Conservation (phyloP, 164 flowering plant genomes). For the Aristolochia californica region DNA sequence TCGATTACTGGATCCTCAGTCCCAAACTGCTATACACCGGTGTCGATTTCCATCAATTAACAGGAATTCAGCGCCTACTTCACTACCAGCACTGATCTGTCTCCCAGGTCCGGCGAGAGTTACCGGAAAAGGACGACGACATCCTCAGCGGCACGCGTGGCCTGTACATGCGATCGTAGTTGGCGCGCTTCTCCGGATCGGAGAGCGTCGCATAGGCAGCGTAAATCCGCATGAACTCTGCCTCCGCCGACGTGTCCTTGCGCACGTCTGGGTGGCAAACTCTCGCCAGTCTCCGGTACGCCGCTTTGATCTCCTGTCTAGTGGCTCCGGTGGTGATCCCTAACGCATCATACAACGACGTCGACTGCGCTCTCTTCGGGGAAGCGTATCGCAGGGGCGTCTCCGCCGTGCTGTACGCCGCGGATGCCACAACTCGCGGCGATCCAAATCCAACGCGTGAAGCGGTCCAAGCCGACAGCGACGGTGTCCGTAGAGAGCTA, state of each 20-base stretch:
- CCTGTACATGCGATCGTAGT: conserved; percentile 19
- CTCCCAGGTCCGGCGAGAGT: conserved; percentile 22
- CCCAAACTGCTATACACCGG: neutral
- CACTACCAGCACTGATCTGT: conserved; percentile 47
- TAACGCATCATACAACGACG: conserved; percentile 58
- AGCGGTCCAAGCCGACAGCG: neutral
- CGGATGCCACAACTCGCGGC: conserved; percentile 5
- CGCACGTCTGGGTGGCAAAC: conserved; percentile 57
- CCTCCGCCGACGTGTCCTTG: conserved; percentile 16
- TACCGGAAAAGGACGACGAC: conserved; percentile 6
- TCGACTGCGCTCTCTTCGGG: neutral
- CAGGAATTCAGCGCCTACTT: neutral
- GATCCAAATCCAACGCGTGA: conserved; percentile 5
- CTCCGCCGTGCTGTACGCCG: conserved; percentile 7
- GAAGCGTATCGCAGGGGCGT: neutral
- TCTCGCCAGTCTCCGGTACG: conserved; percentile 57
- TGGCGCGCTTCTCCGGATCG: conserved; percentile 28
- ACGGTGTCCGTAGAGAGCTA: neutral
- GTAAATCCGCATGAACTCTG: conserved; percentile 25
- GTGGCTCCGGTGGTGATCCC: conserved; percentile 53
- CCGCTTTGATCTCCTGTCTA: conserved; percentile 54
- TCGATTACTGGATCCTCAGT: neutral
- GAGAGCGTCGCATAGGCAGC: conserved; percentile 31
- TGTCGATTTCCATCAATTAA: neutral
- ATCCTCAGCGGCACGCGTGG: neutral